Evolutionary conservation across 2,329 filamentous ascomycete species (phyloP), one percentile per base, ranked within the genome.

Genomic region (Aureobasidium vineae): DNA sequence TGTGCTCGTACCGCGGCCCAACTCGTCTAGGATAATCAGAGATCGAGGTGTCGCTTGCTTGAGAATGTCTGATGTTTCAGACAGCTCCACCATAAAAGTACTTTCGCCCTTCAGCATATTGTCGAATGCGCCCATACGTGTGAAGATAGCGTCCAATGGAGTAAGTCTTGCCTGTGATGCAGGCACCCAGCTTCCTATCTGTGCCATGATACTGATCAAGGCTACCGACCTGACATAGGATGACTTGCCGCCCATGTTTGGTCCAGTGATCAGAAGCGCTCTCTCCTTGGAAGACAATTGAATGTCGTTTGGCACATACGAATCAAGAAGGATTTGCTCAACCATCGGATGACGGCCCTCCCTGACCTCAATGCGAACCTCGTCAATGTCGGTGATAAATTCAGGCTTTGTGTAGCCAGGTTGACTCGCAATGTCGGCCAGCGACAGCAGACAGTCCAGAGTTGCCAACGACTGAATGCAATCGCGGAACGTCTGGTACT

Each of bases 171-270:
- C 87, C 2, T 86, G 83, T 33, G 84, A 82, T 26, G 94, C 94
- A 1, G 95, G 95, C 0, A 99, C 92, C 77, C 93, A 99, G 43
- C 91, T 96, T 60, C 95, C 95, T 70, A 97, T 90, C 75, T 99
- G 95, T 8, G 92, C 92, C 81, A 99, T 93, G 73, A 99, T 93
- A 56, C 90, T 86, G 69, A 98, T 92, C 7, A 99, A 86, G 11
- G 95, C 94, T 52, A 96, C 88, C 70, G 93, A 91, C 63, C 95
- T 91, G 26, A 99, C 94, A 77, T 97, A 99, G 67, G 90, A 95
- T n/a, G 92, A 97, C 76, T 99, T 99, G 66, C 95, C 95, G 73
- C 95, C 95, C 95, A 99, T 99, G 80, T 99, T 99, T 36, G 95
- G 95, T 0, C 95, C 95, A 0, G 95, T 99, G 72, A 99, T 89